phyloP scores from a whole-genome alignment of 352 stramenopile species.

The Lagenidium giganteum region DNA sequence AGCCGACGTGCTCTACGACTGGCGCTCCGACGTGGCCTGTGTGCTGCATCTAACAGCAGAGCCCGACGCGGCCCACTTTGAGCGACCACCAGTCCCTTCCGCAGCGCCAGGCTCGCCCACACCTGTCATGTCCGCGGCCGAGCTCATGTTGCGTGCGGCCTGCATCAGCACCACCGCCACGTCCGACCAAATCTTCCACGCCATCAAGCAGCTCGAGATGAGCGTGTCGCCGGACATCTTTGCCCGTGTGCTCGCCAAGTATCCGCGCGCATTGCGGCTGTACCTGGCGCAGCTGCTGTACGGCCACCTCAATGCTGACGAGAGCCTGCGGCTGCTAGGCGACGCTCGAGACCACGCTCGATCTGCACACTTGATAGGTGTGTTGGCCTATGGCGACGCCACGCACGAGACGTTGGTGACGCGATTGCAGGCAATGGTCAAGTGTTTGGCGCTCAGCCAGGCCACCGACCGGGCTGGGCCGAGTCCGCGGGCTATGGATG shows the following conservation, averaged over 20 bases:
- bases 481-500: no score
- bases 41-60: constrained; percentile 30
- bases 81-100: no score
- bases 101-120: not conserved
- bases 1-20: constrained; percentile 29
- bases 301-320: constrained; percentile 20
- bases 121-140: constrained; percentile 5
- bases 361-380: constrained; percentile 31
- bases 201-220: constrained; percentile 25
- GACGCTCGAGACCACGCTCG: constrained; percentile 20
- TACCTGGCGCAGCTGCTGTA: constrained; percentile 37
- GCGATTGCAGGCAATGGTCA: constrained; percentile 31
- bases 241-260: constrained; percentile 29
- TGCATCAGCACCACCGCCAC: constrained; percentile 40
- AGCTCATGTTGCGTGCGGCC: constrained; percentile 38
- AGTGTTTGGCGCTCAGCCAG: constrained; percentile 19
- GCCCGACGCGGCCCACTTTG: constrained; percentile 24
- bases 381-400: constrained; percentile 41
- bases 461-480: constrained; percentile 8
- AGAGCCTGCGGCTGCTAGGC: constrained; percentile 24
- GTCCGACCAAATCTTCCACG: constrained; percentile 34
- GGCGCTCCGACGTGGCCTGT: constrained; percentile 27
- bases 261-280: constrained; percentile 35
- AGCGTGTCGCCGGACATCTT: constrained; percentile 27
- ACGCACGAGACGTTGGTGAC: constrained; percentile 32